These are phyloP conservation scores for Hydnomerulius pinastri DNA, from an alignment of 768 basidiomycete species.

Conservation along the genomic window DNA sequence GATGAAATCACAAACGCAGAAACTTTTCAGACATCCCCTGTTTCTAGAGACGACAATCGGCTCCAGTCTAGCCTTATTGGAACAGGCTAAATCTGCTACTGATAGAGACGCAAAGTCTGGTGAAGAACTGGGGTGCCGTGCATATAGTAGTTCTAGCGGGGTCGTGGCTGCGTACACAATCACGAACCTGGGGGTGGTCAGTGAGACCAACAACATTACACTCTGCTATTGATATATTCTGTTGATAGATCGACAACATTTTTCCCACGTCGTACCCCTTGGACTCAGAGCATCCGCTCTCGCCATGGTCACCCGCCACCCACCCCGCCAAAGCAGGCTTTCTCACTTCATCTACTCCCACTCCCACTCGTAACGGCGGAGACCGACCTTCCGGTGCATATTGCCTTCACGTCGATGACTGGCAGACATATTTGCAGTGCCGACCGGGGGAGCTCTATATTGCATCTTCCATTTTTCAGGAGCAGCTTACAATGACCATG, in stretches of 20 bases:
- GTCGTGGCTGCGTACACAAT: not conserved
- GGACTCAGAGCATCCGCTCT: slow-evolving; percentile 14
- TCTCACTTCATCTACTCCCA: not conserved
- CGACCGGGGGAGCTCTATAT: slow-evolving; percentile 49
- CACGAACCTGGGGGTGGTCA: slow-evolving; percentile 23
- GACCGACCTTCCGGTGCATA: not conserved
- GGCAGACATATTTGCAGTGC: slow-evolving; percentile 38
- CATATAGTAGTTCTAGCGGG: not conserved
- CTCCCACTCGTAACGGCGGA: not conserved
- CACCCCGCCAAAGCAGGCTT: slow-evolving; percentile 2
- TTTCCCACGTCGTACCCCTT: slow-evolving; percentile 36
- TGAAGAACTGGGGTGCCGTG: not conserved
- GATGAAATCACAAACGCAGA: slow-evolving; percentile 37
- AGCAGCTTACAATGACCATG: slow-evolving; percentile 35
- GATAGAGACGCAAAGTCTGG: slow-evolving; percentile 18
- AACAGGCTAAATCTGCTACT: slow-evolving; percentile 16
- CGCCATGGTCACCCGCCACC: slow-evolving; percentile 12
- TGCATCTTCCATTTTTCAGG: slow-evolving; percentile 36
- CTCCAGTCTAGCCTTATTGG: slow-evolving; percentile 15
- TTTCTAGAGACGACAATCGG: slow-evolving; percentile 40
- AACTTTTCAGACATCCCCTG: slow-evolving; percentile 41
- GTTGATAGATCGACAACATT: slow-evolving; percentile 32
- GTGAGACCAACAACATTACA: not conserved
- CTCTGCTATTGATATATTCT: slow-evolving; percentile 28
- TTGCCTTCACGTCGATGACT: not conserved